Base-by-base conservation (phyloP, 2,329 filamentous ascomycete species). In the Ophiostoma tasmaniense region DNA sequence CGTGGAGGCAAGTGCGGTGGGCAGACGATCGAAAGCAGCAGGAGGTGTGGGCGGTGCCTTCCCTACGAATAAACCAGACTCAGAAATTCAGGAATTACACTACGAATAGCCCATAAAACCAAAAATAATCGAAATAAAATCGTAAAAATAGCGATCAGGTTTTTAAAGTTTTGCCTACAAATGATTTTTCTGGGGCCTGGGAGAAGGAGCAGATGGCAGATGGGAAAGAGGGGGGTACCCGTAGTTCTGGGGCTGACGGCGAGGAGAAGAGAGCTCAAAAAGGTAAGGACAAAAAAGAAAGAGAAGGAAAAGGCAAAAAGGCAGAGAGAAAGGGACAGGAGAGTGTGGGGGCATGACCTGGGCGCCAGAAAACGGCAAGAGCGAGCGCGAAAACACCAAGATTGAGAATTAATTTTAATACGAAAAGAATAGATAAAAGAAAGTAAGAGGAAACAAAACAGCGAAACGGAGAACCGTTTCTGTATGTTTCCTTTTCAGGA, bases 131-230 rank as follows among this genome's bases (percentile, higher is more conserved):
- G 13, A 39, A 39, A 2, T 39, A 14, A 39, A 37, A 37, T 33
- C 30, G 30, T 13, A 45, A 45, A 45, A 45, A 25, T 37, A 67
- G 52, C 59, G 64, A 66, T 61, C 69, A 68, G 66, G 66, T 70
- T 70, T 69, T 66, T 65, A 62, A 66, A 42, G 61, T 55, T 70
- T 37, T 61, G 35, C 45, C 61, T 70, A 61, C 55, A 33, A 65
- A 33, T 35, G 55, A n/a, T 65, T 70, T 61, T 67, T 64, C 64
- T 66, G 42, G 67, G 66, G 62, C 13, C 66, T 33, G 22, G 22
- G 50, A 25, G 17, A 39, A 45, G 59, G 35, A 30, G 30, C 50
- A 55, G 50, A 25, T 55, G 50, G 11, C 8, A 55, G 50, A 61
- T 30, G 25, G 17, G 25, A 59, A 28, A 17, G 35, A 30, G 14